Conservation (phyloP, 1,139 yeast species). For the Blastobotrys elegans region DNA sequence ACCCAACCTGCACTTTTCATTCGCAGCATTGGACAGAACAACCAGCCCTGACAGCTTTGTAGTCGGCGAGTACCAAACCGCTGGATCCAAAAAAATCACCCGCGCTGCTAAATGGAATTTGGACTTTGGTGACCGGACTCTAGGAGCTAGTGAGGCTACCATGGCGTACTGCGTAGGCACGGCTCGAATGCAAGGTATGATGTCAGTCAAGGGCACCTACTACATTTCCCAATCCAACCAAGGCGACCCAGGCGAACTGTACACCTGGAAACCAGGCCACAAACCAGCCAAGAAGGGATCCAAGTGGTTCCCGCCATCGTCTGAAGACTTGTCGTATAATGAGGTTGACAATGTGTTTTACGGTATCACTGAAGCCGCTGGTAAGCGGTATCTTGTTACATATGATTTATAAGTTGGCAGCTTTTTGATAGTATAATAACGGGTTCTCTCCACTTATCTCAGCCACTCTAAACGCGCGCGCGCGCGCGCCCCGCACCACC, state of each 20-base stretch:
- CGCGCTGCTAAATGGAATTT: slow-evolving; percentile 7
- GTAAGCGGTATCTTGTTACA: slow-evolving; percentile 11
- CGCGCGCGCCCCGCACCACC: too few relatives aligned
- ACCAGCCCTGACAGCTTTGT: slow-evolving; percentile 12
- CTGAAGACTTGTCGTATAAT: slow-evolving; percentile 11
- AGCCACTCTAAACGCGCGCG: not conserved
- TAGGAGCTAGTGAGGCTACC: not conserved
- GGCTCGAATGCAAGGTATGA: slow-evolving; percentile 13
- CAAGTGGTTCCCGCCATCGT: slow-evolving; percentile 4
- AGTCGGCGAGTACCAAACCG: slow-evolving; percentile 12
- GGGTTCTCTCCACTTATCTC: not conserved
- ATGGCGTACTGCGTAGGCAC: slow-evolving; percentile 13
- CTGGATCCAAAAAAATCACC: slow-evolving; percentile 3
- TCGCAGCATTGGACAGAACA: slow-evolving; percentile 9
- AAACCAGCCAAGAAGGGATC: slow-evolving; percentile 1
- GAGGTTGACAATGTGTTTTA: slow-evolving; percentile 5
- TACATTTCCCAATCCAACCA: slow-evolving; percentile 8
- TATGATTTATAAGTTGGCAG: slow-evolving; percentile 2
- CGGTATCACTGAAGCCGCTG: slow-evolving; percentile 9
- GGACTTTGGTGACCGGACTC: slow-evolving; percentile 7
- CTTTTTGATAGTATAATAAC: not conserved
- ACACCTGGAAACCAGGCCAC: slow-evolving; percentile 10
- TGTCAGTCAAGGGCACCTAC: slow-evolving; percentile 5
- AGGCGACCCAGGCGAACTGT: slow-evolving; percentile 3
- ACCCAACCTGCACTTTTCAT: slow-evolving; percentile 3